Evolutionary conservation across 2,329 filamentous ascomycete species (phyloP), one percentile per base, ranked within the genome.

Genomic region (Aspergillus sp.): DNA sequence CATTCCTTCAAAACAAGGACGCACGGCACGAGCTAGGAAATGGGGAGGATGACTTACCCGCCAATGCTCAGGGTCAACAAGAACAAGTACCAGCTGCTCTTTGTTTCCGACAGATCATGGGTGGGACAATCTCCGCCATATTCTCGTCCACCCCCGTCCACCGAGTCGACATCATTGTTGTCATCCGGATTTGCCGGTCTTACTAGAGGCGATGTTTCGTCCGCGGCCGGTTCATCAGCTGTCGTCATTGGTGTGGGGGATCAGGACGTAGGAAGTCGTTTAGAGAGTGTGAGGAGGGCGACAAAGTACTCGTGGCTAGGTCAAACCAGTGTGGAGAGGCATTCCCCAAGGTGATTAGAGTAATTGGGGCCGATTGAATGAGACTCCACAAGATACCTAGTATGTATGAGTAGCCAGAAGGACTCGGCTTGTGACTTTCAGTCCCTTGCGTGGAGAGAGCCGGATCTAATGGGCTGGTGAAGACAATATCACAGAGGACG

Each of bases 31-130:
- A 6, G 11, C 16, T 8, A 40, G 7, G 11, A 6, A 13, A 13
- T 17, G 47, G 14, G 36, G 19, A 49, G n/a, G 7, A 35, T 19
- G 30, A 70, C 76, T 67, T 63, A 80, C 76, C 83, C 93, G 54
- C 90, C 90, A 60, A 96, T 89, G 66, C 89, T 86, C 56, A 96
- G 79, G 6, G 93, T 96, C 71, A 97, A 76, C 56, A 96, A 76
- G 60, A 95, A 82, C 63, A 97, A 78, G 71, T 95, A 95, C 85
- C 87, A 90, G 43, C 86, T 77, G 70, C 88, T 92, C 79, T 92
- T 95, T 44, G 59, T 65, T 49, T 82, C 79, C 63, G 90, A 81
- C 49, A 73, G 77, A 14, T 48, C 36, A 19, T 74, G 71, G 56
- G 80, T 75, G 5, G 76, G 68, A 17, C 72, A 70, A 43, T 75